Base-by-base conservation (phyloP, 140 eudicot species). In the Erigeron philadelphicus region DNA sequence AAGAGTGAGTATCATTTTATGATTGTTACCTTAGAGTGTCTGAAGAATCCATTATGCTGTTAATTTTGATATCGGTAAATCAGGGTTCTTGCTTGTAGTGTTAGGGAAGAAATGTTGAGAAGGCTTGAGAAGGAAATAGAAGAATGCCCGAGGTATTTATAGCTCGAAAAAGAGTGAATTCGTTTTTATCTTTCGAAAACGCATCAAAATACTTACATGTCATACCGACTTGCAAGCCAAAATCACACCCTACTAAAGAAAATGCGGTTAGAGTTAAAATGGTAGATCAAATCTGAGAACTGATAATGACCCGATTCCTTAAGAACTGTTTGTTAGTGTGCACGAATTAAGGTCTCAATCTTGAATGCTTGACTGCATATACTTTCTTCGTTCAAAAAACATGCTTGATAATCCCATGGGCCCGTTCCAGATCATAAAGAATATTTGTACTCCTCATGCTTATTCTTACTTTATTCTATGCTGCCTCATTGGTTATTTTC, bases 11-110 rank as follows among this genome's bases (percentile, higher is more conserved):
- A 6, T 35, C 17, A 60, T 60, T 42, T 31, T 12, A 63, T 75
- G 64, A 19, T 63, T 53, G 55, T 56, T 79, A 84, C 96, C 96
- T 84, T 38, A 72, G 79, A 78, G 86, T 74, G 69, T 84, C 96
- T 11, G 87, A 80, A 62, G 88, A 67, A 73, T 84, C 88, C 82
- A 84, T 75, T 64, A 73, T 74, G 68, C 70, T 52, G 11, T 21
- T 16, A 50, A 58, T 79, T 78, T 70, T 49, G 78, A 72, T 72
- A 46, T 45, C 41, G 12, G 17, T 31, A 41, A 49, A 42, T 40
- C 11, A 57, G 48, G 63, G 50, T 55, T 68, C 12, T 69, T 72
- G 58, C 58, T 68, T 40, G 38, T 31, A n/a, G 74, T 62, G 52
- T 44, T 48, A 65, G 64, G 64, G 72, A 74, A 70, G 57, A 65